Conservation (phyloP, 495 filamentous ascomycete species). For the Umbilicaria muhlenbergii region DNA sequence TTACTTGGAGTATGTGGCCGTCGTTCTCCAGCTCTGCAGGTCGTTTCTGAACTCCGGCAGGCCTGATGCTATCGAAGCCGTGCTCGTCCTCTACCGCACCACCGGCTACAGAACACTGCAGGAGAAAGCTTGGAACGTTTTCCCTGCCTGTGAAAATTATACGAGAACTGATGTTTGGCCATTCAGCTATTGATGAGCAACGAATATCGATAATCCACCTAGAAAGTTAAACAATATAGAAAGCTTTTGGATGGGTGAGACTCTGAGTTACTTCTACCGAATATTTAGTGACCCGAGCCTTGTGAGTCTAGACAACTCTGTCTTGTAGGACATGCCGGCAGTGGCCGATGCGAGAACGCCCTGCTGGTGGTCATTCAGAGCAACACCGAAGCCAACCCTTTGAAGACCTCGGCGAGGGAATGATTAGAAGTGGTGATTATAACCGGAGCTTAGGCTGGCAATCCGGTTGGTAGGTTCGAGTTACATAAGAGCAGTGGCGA, state of each 20-base stretch:
- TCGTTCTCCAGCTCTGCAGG: too few species aligned
- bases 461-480: too few species aligned
- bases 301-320: constrained; percentile 55
- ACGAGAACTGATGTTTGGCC: constrained; percentile 32
- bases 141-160: constrained; percentile 31
- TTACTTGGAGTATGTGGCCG: constrained; percentile 2
- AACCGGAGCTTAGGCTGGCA: too few species aligned
- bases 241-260: constrained; percentile 46
- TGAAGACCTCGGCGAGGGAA: constrained; percentile 3
- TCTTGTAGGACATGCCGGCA: constrained; percentile 23
- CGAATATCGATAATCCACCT: constrained; percentile 6
- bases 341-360: not conserved
- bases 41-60: constrained; percentile 7
- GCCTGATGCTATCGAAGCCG: constrained; percentile 41
- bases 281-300: constrained; percentile 43
- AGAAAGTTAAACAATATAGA: constrained; percentile 27
- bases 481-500: too few species aligned
- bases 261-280: constrained; percentile 59
- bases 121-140: constrained; percentile 52
- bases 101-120: constrained; percentile 39
- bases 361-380: constrained; percentile 9
- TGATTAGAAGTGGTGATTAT: not conserved
- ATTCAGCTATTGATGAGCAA: constrained; percentile 34
- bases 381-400: constrained; percentile 36
- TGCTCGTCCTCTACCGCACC: constrained; percentile 48